Evolutionary conservation across 1,284 basidiomycete genomes (phyloP).

Genomic region (Jaminaea rosea): DNA sequence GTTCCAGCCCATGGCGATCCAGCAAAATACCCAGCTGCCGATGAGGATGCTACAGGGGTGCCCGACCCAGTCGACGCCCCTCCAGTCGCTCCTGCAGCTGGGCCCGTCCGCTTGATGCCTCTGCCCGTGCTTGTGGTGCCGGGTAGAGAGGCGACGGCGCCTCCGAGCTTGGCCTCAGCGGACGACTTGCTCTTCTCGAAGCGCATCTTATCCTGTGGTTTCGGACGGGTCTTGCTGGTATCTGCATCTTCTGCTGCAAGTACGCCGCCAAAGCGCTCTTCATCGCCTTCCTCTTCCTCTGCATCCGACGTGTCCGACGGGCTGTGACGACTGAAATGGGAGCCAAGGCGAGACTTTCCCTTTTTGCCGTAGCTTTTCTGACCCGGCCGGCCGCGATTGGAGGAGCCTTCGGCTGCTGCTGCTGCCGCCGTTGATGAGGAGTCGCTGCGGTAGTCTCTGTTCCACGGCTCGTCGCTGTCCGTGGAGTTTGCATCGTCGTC

Average conservation of each 20-base stretch:
- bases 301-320: neutral
- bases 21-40: conserved; percentile 7
- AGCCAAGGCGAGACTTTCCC: too few species aligned
- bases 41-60: neutral
- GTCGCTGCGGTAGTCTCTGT: too few species aligned
- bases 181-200: conserved; percentile 65
- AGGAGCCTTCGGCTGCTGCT: too few species aligned
- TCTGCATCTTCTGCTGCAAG: conserved; percentile 65
- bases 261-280: conserved; percentile 67
- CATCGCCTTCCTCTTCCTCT: conserved; percentile 21
- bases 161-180: conserved; percentile 58
- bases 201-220: conserved; percentile 60
- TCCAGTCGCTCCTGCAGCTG: too few species aligned
- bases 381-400: too few species aligned
- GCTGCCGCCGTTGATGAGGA: too few species aligned
- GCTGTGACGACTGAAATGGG: too few species aligned
- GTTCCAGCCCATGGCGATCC: conserved; percentile 10
- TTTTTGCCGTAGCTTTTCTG: too few species aligned
- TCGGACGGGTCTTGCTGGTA: conserved; percentile 62
- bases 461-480: too few species aligned
- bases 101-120: neutral
- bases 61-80: too few species aligned
- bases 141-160: conserved; percentile 20
- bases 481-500: too few species aligned
- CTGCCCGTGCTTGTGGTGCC: conserved; percentile 12